Conservation (phyloP, 2,329 filamentous ascomycete genomes). For the Pleurostoma richardsiae region DNA sequence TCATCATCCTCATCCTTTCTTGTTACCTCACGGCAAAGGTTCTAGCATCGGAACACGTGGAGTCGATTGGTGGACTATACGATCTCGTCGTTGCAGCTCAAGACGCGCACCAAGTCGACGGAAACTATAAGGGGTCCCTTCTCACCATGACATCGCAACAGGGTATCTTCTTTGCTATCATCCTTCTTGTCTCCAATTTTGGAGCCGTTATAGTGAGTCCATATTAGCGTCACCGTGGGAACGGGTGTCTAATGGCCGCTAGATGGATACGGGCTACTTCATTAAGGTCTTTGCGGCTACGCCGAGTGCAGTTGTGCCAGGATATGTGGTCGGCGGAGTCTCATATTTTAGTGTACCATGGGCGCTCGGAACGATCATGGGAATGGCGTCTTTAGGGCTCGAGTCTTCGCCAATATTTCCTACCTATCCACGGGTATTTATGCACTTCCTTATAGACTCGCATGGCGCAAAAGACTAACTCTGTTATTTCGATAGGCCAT, state of each 20-base stretch:
- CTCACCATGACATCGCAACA: conserved; percentile 51
- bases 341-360: conserved; percentile 50
- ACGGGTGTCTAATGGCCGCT: background rate
- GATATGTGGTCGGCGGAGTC: conserved; percentile 46
- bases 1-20: conserved; percentile 47
- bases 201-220: conserved; percentile 43
- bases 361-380: conserved; percentile 46
- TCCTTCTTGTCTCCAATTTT: conserved; percentile 40
- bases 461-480: background rate
- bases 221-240: background rate
- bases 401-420: conserved; percentile 45
- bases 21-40: conserved; percentile 40
- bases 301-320: conserved; percentile 40
- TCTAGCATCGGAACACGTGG: conserved; percentile 29
- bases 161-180: conserved; percentile 13
- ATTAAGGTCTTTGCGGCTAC: conserved; percentile 45
- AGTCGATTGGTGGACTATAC: conserved; percentile 41
- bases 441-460: conserved; percentile 1
- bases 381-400: conserved; percentile 39
- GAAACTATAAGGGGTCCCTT: conserved; percentile 48
- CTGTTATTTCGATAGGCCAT: conserved; percentile 39
- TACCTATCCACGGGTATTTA: conserved; percentile 38
- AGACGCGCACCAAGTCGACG: conserved; percentile 37
- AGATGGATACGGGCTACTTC: conserved; percentile 31
- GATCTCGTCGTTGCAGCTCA: conserved; percentile 42